These are phyloP conservation scores for Bromus sterilis DNA, from an alignment of 176 grass and related monocot genomes.

Conservation along the genomic window DNA sequence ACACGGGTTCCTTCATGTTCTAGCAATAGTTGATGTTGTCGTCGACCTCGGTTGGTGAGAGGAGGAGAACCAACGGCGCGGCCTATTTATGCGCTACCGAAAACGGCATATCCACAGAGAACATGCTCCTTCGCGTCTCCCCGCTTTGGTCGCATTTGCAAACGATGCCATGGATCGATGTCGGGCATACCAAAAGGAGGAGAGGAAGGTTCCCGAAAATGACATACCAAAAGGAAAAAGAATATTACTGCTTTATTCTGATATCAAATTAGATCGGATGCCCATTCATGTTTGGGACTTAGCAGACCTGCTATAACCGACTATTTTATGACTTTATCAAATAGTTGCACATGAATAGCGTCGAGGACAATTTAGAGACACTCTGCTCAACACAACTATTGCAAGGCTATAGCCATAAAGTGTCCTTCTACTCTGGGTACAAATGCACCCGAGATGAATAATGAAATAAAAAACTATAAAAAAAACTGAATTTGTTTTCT, in stretches of 20 bases:
- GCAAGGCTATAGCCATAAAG: too few relatives aligned
- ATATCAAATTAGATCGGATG: background rate
- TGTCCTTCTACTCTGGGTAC: too few relatives aligned
- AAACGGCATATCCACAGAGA: slow-evolving; percentile 17
- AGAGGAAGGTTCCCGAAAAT: background rate
- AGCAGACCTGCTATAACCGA: too few relatives aligned
- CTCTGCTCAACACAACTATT: too few relatives aligned
- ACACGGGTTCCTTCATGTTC: background rate
- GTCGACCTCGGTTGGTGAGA: background rate
- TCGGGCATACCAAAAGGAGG: background rate
- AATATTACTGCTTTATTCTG: slow-evolving; percentile 10
- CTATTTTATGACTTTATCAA: too few relatives aligned
- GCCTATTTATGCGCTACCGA: slow-evolving; percentile 6
- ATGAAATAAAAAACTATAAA: too few relatives aligned
- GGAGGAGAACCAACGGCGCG: background rate
- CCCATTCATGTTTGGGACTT: background rate
- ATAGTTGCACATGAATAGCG: too few relatives aligned
- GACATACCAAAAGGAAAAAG: background rate
- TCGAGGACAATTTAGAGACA: too few relatives aligned
- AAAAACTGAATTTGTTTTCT: too few relatives aligned
- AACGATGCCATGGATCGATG: background rate
- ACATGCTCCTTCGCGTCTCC: background rate
- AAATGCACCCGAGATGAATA: too few relatives aligned
- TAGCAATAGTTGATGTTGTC: background rate
- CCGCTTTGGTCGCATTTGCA: background rate